Evolutionary conservation across 129 eudicot species (phyloP).

Genomic region (Centaurea solstitialis): DNA sequence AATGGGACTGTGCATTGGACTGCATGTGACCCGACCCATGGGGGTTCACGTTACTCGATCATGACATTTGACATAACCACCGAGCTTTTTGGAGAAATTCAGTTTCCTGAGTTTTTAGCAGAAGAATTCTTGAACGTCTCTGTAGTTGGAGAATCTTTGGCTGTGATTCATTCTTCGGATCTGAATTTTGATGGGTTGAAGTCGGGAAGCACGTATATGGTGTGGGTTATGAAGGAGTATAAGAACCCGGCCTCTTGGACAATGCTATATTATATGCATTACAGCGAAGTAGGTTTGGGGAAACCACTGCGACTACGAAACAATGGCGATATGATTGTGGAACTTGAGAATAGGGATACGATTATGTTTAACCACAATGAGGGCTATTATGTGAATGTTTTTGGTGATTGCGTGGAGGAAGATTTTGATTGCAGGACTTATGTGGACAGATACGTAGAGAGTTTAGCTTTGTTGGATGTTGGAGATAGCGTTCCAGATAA

Average conservation of each 20-base stretch:
- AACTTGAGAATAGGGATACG: not conserved
- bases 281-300: not conserved
- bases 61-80: not conserved
- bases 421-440: not conserved
- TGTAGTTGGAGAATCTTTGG: not conserved
- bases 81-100: not conserved
- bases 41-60: not conserved
- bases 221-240: conserved; percentile 6
- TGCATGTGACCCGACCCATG: not conserved
- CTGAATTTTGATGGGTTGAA: too few species aligned
- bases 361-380: not conserved
- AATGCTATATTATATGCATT: not conserved
- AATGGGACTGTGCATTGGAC: not conserved
- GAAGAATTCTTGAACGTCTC: not conserved
- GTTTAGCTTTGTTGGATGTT: conserved; percentile 1
- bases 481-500: not conserved
- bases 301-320: not conserved
- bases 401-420: not conserved
- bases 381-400: not conserved
- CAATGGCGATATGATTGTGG: not conserved
- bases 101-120: not conserved
- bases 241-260: not conserved
- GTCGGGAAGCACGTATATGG: not conserved
- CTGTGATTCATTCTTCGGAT: not conserved
- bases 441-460: not conserved